Evolutionary conservation across 306 rosid species (phyloP), one percentile per base, ranked within the genome.

Genomic region (Vigna reflexopilosa): DNA sequence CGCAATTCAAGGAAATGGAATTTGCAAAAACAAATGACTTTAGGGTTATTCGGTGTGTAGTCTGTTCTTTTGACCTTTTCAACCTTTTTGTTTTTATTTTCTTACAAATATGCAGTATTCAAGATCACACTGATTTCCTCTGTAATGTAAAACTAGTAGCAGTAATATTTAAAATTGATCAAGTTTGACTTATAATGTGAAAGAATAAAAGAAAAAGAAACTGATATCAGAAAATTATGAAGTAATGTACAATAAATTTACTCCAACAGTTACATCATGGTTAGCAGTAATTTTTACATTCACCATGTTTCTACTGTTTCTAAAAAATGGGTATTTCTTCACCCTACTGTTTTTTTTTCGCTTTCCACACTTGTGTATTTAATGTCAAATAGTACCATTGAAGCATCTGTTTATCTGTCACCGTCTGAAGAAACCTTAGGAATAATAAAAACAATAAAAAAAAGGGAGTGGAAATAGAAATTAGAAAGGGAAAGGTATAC

Each of bases 361-460:
- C 40, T 51, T 32, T 71, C 42, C 32, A 45, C 17, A 32, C 9
- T 45, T 38, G 32, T 72, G 11, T 20, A 14, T 36, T 64, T 51
- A 62, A 67, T 59, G 77, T 52, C 13, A 63, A 79, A 69, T 64
- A 50, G 56, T 24, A 57, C 63, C 30, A 76, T 36, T 45, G 19
- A 59, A 72, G 78, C 67, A 48, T 80, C 81, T 67, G 84, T 80
- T 83, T 62, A 58, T 77, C 83, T 77, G 87, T 83, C 87, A 80
- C 52, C 52, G 30, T 80, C 85, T 20, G 67, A 52, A 67, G 67
- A 52, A 83, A 10, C 42, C 65, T 47, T 50, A 62, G 58, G 79
- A 54, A 83, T 52, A 67, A 76, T 48, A 6, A 64, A 80, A 82
- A 42, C 20, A 79, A 69, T 42, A 40, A 51, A 74, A 24, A 28